Evolutionary conservation across 345 rosid species (phyloP), one percentile per base, ranked within the genome.

Genomic region (Erysimum cheiranthoides): DNA sequence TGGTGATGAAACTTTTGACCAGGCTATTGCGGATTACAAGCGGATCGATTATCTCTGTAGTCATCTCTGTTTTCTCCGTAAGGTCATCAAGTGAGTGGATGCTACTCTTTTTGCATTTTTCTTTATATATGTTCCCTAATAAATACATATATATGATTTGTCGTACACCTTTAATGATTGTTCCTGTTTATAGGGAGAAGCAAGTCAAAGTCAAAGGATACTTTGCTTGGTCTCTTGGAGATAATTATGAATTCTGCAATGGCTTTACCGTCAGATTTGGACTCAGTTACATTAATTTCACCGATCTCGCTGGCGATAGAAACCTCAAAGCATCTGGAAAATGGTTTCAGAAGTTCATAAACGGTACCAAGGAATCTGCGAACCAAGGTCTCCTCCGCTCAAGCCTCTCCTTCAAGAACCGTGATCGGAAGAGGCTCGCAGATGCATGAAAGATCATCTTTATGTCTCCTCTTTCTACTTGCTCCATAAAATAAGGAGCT

Each of bases 11-110:
- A 2, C 32, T 21, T 0, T 1, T 32, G n/a, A 42, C 3, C 64
- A 17, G 18, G 10, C 8, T 52, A 8, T 2, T 2, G 10, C 7
- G 0, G 78, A 74, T 46, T 10, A 4, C 31, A 43, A 46, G 4
- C 17, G 78, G 49, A 74, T 42, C 32, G 39, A 56, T 74, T 74
- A 66, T 66, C 18, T 74, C 3, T 74, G 78, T 6, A 74, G 71
- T 25, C 78, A 74, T 74, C 66, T 74, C 1, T 74, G 78, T 45
- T 65, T 54, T 13, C 49, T 74, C 49, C 57, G 72, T 0, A 65
- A 74, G 10, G 78, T 16, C 28, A 66, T 74, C 78, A 14, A 43
- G 72, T 74, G 39, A 74, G 78, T 65, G 0, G 11, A 46, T 45
- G 25, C 25, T n/a, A 68, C 14, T 14, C 28, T 25, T 67, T 8